Base-by-base conservation (phyloP, 805 yeast species). In the Wickerhamomyces bisporus region DNA sequence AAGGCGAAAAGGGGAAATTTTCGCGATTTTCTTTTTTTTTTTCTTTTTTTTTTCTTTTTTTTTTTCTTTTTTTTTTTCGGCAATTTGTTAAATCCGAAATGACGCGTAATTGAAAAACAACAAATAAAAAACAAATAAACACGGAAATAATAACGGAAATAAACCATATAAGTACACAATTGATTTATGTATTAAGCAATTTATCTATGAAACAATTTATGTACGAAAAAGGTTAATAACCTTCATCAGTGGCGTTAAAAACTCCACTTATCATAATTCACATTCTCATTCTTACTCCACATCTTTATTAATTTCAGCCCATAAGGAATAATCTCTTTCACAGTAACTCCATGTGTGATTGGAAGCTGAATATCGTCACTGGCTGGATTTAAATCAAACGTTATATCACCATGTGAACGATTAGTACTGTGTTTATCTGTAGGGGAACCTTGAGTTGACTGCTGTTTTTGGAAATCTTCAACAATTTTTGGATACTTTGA, bases 401-500 rank as follows among this genome's bases (percentile, higher is more conserved):
- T n/a, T n/a, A n/a, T n/a, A n/a, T n/a, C n/a, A n/a, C n/a, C n/a
- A n/a, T n/a, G n/a, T n/a, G n/a, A n/a, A n/a, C n/a, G n/a, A 11
- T 25, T 11, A 15, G n/a, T 7, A 17, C 14, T 21, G n/a, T 29
- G 10, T 17, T 15, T 24, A 9, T 14, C 20, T 14, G 13, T 3
- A 12, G 14, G 6, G 17, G 30, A 26, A 28, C 14, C 12, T 30
- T n/a, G 21, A 5, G 12, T 31, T 21, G 21, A 16, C 14, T 12
- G 26, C 20, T 28, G 35, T 15, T 30, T 31, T 9, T 35, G 25
- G 26, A 26, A 42, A 3, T 19, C 12, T 3, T 36, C 35, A 21
- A 45, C 40, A 26, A 51, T 23, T 10, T 24, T 6, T 13, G 47
- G 45, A 20, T 43, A 50, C 5, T 30, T 20, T 15, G 40, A 34